Conservation (phyloP, 2,329 filamentous ascomycete genomes). For the Cytospora leucostoma region DNA sequence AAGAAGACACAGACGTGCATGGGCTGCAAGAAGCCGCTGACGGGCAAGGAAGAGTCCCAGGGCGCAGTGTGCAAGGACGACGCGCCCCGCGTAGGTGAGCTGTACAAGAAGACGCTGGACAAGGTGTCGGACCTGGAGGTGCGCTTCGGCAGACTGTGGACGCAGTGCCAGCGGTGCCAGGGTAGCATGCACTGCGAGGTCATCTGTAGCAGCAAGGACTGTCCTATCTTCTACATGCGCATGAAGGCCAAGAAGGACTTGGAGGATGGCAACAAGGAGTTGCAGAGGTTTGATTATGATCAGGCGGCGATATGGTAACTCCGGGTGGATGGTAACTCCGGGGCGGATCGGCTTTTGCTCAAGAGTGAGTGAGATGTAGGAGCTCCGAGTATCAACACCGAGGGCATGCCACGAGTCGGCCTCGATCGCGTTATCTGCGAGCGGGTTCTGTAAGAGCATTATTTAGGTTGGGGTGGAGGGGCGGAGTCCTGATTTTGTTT, state of each 20-base stretch:
- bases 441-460: not conserved
- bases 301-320: slow-evolving; percentile 63
- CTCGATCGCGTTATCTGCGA: not conserved
- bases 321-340: slow-evolving; percentile 46
- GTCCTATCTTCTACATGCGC: slow-evolving; percentile 99
- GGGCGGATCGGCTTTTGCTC: not conserved
- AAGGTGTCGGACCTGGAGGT: slow-evolving; percentile 93
- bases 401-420: not conserved
- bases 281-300: slow-evolving; percentile 87
- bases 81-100: slow-evolving; percentile 79
- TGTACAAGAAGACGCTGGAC: slow-evolving; percentile 88
- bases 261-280: slow-evolving; percentile 89
- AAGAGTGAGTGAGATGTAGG: too few species aligned
- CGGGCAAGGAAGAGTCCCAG: slow-evolving; percentile 72
- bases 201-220: slow-evolving; percentile 94
- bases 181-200: slow-evolving; percentile 98
- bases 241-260: slow-evolving; percentile 99
- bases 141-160: slow-evolving; percentile 90
- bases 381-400: too few species aligned
- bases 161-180: slow-evolving; percentile 96
- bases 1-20: slow-evolving; percentile 98
- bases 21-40: slow-evolving; percentile 96
- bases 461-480: not conserved
- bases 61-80: slow-evolving; percentile 91
- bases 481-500: not conserved